A percentile compares a stretch with the other conserved stretches of the same genome.
These are phyloP conservation scores for Acanthamoeba royreba DNA, from an alignment of 208 protist genomes.

Conservation along the genomic window DNA sequence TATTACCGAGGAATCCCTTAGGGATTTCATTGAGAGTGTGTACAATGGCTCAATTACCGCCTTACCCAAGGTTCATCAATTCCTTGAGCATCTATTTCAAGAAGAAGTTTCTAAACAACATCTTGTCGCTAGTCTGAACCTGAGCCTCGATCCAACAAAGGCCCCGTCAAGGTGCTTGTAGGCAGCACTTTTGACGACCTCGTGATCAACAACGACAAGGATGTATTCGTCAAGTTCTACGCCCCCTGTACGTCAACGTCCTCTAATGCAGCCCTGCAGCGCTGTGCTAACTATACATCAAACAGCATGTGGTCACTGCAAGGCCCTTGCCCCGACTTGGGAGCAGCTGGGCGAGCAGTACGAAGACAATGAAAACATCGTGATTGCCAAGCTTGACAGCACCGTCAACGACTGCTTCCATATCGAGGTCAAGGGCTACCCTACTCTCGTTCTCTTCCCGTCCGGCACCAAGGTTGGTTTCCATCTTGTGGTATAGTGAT, in stretches of 20 bases:
- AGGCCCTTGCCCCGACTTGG: slow-evolving; percentile 61
- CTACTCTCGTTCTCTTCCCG: slow-evolving; percentile 69
- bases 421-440: slow-evolving; percentile 66
- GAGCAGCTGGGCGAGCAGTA: slow-evolving; percentile 68
- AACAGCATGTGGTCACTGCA: slow-evolving; percentile 92
- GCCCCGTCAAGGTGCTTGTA: slow-evolving; percentile 61
- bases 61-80: not conserved
- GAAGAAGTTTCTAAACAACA: not conserved
- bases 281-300: too few relatives aligned
- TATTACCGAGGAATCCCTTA: not conserved
- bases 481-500: not conserved
- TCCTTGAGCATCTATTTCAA: slow-evolving; percentile 15
- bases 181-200: slow-evolving; percentile 60
- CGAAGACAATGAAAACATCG: slow-evolving; percentile 57
- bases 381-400: slow-evolving; percentile 77
- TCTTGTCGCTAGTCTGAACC: too few relatives aligned
- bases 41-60: not conserved
- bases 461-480: not conserved
- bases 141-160: slow-evolving; percentile 54
- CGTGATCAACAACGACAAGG: slow-evolving; percentile 61
- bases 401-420: slow-evolving; percentile 70
- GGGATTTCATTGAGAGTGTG: not conserved
- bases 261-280: too few relatives aligned
- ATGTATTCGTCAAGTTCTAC: slow-evolving; percentile 91
- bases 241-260: slow-evolving; percentile 77